phyloP scores from a whole-genome alignment of 371 early-diverging fungal genomes.

The Mucor sp. region DNA sequence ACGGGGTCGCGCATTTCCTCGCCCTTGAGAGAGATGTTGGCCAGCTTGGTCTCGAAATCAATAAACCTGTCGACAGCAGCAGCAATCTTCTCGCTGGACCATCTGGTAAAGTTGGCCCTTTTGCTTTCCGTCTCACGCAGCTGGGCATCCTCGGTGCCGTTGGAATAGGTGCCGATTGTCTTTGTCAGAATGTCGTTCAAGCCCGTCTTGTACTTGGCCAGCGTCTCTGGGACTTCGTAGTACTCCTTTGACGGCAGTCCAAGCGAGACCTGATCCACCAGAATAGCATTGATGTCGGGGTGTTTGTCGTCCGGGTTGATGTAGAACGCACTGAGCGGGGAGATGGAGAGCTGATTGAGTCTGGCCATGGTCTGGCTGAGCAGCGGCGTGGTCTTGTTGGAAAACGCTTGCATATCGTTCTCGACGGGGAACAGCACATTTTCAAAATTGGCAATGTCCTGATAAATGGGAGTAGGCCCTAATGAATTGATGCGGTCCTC shows the following conservation, averaged over 20 bases:
- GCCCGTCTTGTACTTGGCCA: slow-evolving; percentile 37
- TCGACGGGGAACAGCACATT: slow-evolving; percentile 15
- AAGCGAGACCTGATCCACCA: slow-evolving; percentile 43
- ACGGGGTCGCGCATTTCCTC: slow-evolving; percentile 55
- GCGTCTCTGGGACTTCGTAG: slow-evolving; percentile 40
- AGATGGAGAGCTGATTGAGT: slow-evolving; percentile 8
- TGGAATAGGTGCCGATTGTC: slow-evolving; percentile 16
- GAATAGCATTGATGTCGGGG: slow-evolving; percentile 40
- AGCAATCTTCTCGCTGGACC: slow-evolving; percentile 19
- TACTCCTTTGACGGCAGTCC: slow-evolving; percentile 63
- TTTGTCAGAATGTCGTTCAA: slow-evolving; percentile 24
- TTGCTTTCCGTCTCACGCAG: slow-evolving; percentile 11
- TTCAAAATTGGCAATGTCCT: slow-evolving; percentile 24
- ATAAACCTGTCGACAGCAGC: slow-evolving; percentile 40
- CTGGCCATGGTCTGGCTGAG: slow-evolving; percentile 12
- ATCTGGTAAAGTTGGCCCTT: background rate
- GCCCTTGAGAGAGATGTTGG: slow-evolving; percentile 32
- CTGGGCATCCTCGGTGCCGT: background rate
- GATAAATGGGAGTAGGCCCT: slow-evolving; percentile 54
- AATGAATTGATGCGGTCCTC: slow-evolving; percentile 33
- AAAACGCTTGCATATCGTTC: background rate
- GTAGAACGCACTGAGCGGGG: slow-evolving; percentile 30
- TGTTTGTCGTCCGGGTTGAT: slow-evolving; percentile 51
- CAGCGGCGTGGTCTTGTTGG: background rate
- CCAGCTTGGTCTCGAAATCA: slow-evolving; percentile 53